Percentiles rank a stretch among this genome's conserved stretches.
These are phyloP conservation scores for Aspergillus piperis DNA, from an alignment of 2,329 filamentous ascomycete species.

Conservation along the genomic window DNA sequence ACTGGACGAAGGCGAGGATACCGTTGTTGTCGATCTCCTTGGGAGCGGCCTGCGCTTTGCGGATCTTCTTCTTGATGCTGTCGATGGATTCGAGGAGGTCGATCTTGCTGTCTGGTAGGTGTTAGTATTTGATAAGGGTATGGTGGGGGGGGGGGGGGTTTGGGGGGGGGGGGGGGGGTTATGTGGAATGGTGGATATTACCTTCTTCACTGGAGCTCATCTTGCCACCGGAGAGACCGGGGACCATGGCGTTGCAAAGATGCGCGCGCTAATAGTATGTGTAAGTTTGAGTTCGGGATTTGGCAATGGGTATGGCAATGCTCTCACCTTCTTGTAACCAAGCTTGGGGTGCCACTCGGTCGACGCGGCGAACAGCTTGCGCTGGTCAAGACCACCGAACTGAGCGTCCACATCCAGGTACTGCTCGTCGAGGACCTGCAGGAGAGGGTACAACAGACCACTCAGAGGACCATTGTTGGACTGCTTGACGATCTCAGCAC, in stretches of 20 bases:
- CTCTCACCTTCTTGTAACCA: slow-evolving; percentile 68
- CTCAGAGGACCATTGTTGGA: slow-evolving; percentile 71
- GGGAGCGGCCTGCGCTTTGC: slow-evolving; percentile 79
- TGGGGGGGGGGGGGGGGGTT: too few relatives aligned
- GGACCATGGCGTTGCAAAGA: slow-evolving; percentile 84
- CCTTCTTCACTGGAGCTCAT: slow-evolving; percentile 72
- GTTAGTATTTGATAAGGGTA: background rate
- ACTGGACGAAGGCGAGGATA: slow-evolving; percentile 81
- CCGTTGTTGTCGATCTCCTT: slow-evolving; percentile 81
- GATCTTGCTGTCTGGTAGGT: slow-evolving; percentile 58
- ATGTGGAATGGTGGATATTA: slow-evolving; percentile 14
- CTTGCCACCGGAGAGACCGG: slow-evolving; percentile 79
- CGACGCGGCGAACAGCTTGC: slow-evolving; percentile 55
- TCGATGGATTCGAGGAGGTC: slow-evolving; percentile 84
- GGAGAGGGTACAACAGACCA: slow-evolving; percentile 77
- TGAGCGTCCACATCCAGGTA: slow-evolving; percentile 85
- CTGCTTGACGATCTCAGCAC: slow-evolving; percentile 94
- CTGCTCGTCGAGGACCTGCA: slow-evolving; percentile 90
- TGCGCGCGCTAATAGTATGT: slow-evolving; percentile 57
- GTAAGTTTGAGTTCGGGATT: background rate
- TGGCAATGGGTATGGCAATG: background rate
- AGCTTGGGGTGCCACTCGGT: slow-evolving; percentile 83
- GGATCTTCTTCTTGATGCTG: slow-evolving; percentile 75
- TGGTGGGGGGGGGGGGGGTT: background rate
- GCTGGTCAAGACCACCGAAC: slow-evolving; percentile 67